A percentile compares a stretch with the other conserved stretches of the same genome.
phyloP scores from a whole-genome alignment of 306 rosid genomes.

The Cucumis cinereus region DNA sequence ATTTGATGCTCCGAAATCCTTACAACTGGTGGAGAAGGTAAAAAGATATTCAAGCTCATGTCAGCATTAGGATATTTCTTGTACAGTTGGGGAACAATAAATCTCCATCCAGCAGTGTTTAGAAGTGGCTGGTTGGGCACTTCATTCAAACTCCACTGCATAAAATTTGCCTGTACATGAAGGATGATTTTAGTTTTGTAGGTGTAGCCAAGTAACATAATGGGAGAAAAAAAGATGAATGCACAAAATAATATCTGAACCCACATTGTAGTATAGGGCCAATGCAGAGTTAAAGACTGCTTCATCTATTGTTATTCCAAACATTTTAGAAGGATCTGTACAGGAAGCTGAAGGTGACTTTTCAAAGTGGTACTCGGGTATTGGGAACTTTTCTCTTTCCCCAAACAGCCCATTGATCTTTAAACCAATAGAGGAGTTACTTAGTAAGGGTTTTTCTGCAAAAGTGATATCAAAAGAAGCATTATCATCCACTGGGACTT shows the following conservation, averaged over 20 bases:
- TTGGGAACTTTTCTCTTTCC: constrained; percentile 17
- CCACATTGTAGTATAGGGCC: constrained; percentile 55
- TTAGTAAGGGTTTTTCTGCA: constrained; percentile 42
- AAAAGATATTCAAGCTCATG: constrained; percentile 70
- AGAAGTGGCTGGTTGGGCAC: constrained; percentile 70
- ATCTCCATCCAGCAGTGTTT: constrained; percentile 94
- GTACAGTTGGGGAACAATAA: constrained; percentile 78
- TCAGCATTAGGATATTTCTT: constrained; percentile 74
- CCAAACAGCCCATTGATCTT: constrained; percentile 72
- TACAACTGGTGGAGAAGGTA: constrained; percentile 60
- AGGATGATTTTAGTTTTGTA: constrained; percentile 3
- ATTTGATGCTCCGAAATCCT: constrained; percentile 43
- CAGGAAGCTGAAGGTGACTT: constrained; percentile 36
- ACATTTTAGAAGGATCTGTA: constrained; percentile 61
- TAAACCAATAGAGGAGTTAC: constrained; percentile 56
- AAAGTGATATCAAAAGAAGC: constrained; percentile 65
- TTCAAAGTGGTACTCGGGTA: constrained; percentile 14
- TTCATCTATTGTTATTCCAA: constrained; percentile 70
- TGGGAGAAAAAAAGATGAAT: background rate
- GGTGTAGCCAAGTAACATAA: background rate
- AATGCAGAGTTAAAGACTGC: constrained; percentile 76
- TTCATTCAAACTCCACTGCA: constrained; percentile 84
- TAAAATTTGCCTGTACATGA: constrained; percentile 62
- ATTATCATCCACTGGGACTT: constrained; percentile 48
- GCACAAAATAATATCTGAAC: constrained; percentile 5